Conservation (phyloP, 805 yeast species). For the Dipodascus geniculatus region DNA sequence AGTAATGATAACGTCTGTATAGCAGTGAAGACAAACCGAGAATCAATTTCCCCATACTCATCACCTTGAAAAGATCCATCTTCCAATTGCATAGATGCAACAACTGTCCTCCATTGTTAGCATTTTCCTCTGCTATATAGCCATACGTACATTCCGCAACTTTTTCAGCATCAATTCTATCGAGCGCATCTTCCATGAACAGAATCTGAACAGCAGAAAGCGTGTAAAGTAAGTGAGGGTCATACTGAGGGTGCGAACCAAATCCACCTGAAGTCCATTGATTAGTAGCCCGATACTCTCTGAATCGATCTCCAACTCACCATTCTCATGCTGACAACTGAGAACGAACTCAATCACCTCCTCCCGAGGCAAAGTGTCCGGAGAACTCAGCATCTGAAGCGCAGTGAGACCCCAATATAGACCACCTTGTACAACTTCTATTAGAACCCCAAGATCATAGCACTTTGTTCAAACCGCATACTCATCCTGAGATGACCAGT, state of each 20-base stretch:
- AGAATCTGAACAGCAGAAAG: constrained; percentile 78
- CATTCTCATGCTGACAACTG: constrained; percentile 41
- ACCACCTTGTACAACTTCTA: constrained; percentile 37
- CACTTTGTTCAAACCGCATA: no score
- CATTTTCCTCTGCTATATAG: constrained; percentile 9
- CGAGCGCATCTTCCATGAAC: constrained; percentile 50
- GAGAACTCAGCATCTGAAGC: constrained; percentile 43
- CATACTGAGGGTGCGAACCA: constrained; percentile 83
- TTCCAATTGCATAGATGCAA: constrained; percentile 35
- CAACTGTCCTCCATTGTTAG: constrained; percentile 10
- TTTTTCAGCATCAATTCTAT: constrained; percentile 25
- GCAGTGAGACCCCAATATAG: constrained; percentile 93
- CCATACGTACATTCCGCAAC: constrained; percentile 30
- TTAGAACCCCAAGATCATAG: neutral
- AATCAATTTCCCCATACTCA: constrained; percentile 81
- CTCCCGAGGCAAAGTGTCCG: constrained; percentile 43
- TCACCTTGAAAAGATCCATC: constrained; percentile 85
- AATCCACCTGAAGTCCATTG: constrained; percentile 42
- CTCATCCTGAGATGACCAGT: constrained; percentile 79
- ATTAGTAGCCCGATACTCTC: neutral
- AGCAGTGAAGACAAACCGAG: constrained; percentile 80
- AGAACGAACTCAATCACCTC: constrained; percentile 61
- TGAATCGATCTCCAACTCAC: constrained; percentile 9
- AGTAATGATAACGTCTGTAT: constrained; percentile 61
- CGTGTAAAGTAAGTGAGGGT: constrained; percentile 76